phyloP scores from a whole-genome alignment of 495 filamentous ascomycete genomes.

The Penicillium manginii region DNA sequence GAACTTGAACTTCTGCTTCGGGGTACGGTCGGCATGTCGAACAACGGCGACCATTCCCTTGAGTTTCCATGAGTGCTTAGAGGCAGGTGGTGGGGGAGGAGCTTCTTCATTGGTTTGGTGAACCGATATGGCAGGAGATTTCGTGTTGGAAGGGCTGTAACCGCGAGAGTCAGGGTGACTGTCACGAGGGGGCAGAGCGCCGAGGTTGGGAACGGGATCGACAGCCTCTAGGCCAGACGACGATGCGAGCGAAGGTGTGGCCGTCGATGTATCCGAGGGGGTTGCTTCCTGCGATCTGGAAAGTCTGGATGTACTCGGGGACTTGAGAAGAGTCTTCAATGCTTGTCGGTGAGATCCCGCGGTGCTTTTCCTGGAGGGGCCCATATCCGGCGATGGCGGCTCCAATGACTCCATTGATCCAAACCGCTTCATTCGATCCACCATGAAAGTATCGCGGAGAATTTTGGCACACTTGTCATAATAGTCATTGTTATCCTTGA shows the following conservation, averaged over 20 bases:
- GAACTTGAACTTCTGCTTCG: constrained; percentile 99
- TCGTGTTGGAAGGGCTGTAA: constrained; percentile 35
- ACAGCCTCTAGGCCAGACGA: constrained; percentile 51
- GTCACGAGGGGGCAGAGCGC: constrained; percentile 29
- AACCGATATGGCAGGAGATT: constrained; percentile 34
- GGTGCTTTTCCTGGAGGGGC: constrained; percentile 36
- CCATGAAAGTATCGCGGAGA: constrained; percentile 81
- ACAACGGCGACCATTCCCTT: constrained; percentile 99
- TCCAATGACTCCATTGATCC: constrained; percentile 41
- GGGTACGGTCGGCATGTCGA: constrained; percentile 93
- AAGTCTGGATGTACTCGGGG: constrained; percentile 67
- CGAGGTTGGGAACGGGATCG: constrained; percentile 27
- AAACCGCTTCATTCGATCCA: constrained; percentile 65
- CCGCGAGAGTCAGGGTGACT: constrained; percentile 25
- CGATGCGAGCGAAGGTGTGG: constrained; percentile 51
- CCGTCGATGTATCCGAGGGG: constrained; percentile 47
- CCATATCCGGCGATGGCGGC: constrained; percentile 34
- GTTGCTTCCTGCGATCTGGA: constrained; percentile 41
- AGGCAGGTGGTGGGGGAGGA: constrained; percentile 70
- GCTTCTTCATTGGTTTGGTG: constrained; percentile 33
- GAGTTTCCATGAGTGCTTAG: constrained; percentile 95
- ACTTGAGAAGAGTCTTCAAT: constrained; percentile 62
- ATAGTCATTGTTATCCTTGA: constrained; percentile 99
- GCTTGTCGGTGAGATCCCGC: constrained; percentile 47
- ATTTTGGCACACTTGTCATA: constrained; percentile 90